phyloP scores from a whole-genome alignment of 2,329 filamentous ascomycete species.

The Epichloe sp. region DNA sequence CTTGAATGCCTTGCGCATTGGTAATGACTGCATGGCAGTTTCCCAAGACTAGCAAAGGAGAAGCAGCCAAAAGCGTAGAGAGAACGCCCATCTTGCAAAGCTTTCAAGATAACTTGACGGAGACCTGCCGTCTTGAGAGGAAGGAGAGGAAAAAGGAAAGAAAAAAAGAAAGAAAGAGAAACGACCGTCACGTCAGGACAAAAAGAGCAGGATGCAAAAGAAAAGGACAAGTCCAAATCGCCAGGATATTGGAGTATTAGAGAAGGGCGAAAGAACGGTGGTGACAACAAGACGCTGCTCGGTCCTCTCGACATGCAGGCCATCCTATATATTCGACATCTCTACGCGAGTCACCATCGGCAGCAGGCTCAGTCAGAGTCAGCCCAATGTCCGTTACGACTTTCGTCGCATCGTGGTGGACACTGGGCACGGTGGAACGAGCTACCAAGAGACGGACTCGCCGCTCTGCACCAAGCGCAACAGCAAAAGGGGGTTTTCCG shows the following conservation, averaged over 20 bases:
- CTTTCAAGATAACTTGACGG: background rate
- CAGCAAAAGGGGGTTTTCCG: background rate
- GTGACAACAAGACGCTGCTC: background rate
- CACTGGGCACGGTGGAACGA: background rate
- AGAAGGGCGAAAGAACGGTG: background rate
- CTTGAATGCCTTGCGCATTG: constrained; percentile 29
- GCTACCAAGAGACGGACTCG: background rate
- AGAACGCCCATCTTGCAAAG: background rate
- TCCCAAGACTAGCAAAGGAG: background rate
- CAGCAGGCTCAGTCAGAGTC: no score
- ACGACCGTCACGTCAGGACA: no score
- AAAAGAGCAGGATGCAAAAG: background rate
- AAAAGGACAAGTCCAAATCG: background rate
- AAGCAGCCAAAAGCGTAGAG: background rate
- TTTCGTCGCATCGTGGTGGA: constrained; percentile 1
- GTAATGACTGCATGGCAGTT: constrained; percentile 32
- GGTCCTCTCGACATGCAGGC: background rate
- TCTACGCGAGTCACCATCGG: no score
- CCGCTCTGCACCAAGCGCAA: background rate
- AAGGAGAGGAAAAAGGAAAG: background rate
- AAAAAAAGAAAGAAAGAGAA: background rate
- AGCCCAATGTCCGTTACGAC: background rate
- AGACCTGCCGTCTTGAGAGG: background rate
- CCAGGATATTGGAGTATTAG: background rate
- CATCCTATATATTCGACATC: background rate